Evolutionary conservation across 2,329 filamentous ascomycete species (phyloP).

Genomic region (Aspergillus viridinutans): DNA sequence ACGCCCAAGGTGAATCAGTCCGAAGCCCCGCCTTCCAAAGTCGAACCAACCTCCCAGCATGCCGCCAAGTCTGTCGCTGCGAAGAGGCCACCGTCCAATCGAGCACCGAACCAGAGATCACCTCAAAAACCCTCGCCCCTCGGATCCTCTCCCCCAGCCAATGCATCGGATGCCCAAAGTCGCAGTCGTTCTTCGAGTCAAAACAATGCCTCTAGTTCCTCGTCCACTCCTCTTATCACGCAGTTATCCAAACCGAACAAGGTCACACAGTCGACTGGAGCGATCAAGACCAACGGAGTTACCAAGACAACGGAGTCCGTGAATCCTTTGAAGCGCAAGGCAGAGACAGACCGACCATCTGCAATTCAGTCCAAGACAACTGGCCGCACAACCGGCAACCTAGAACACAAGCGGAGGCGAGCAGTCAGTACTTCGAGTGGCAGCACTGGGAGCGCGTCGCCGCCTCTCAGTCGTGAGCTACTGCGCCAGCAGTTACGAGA

Average conservation of each 20-base stretch:
- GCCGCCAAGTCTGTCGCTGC: slow-evolving; percentile 30
- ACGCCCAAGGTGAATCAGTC: slow-evolving; percentile 23
- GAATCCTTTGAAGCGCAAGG: slow-evolving; percentile 41
- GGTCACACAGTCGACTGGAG: slow-evolving; percentile 17
- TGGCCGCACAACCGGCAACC: slow-evolving; percentile 32
- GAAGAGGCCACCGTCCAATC: slow-evolving; percentile 35
- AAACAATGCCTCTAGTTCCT: slow-evolving; percentile 43
- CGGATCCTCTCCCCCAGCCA: slow-evolving; percentile 58
- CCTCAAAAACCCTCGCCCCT: slow-evolving; percentile 60
- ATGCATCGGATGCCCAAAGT: slow-evolving; percentile 55
- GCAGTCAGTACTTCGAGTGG: slow-evolving; percentile 37
- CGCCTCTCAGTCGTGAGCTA: slow-evolving; percentile 34
- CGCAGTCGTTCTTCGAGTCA: slow-evolving; percentile 39
- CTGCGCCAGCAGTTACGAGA: slow-evolving; percentile 37
- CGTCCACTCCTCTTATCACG: slow-evolving; percentile 43
- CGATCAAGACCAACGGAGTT: slow-evolving; percentile 24
- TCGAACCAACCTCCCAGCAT: slow-evolving; percentile 20
- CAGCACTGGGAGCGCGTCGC: slow-evolving; percentile 40
- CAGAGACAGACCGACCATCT: slow-evolving; percentile 28
- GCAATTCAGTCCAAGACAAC: slow-evolving; percentile 13
- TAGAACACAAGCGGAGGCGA: slow-evolving; percentile 41
- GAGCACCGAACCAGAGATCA: slow-evolving; percentile 42
- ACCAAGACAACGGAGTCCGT: slow-evolving; percentile 21
- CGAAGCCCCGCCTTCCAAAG: slow-evolving; percentile 19
- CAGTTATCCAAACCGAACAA: slow-evolving; percentile 32